These are phyloP conservation scores for Syzygium malaccense DNA, from an alignment of 441 rosid species.

Conservation along the genomic window DNA sequence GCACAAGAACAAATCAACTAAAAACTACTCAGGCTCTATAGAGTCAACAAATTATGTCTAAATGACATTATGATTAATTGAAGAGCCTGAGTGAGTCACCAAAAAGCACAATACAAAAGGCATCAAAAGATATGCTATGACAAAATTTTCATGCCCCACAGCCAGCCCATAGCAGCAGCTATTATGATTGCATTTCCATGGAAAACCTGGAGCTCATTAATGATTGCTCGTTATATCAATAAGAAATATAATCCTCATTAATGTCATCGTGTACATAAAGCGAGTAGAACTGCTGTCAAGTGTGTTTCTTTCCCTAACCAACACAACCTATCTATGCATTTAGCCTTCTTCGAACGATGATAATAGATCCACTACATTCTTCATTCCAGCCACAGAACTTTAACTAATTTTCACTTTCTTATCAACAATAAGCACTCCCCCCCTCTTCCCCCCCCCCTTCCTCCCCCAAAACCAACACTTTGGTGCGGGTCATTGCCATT, in stretches of 20 bases:
- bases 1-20: background rate
- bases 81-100: background rate
- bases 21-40: background rate
- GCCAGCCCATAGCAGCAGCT: background rate
- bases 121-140: background rate
- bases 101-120: background rate
- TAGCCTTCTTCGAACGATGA: background rate
- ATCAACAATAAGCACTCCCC: background rate
- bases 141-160: background rate
- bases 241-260: background rate
- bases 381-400: background rate
- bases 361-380: background rate
- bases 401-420: background rate
- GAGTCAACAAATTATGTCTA: background rate
- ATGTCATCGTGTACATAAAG: background rate
- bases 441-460: too few relatives aligned
- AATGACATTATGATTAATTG: background rate
- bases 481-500: background rate
- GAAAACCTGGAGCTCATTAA: background rate
- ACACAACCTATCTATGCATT: background rate
- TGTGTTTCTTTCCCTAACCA: background rate
- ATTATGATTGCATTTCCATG: background rate
- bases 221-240: background rate
- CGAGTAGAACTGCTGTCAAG: background rate
- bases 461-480: background rate